Evolutionary conservation across 2,329 filamentous ascomycete species (phyloP).

Genomic region (Biscogniauxia mediterranea): DNA sequence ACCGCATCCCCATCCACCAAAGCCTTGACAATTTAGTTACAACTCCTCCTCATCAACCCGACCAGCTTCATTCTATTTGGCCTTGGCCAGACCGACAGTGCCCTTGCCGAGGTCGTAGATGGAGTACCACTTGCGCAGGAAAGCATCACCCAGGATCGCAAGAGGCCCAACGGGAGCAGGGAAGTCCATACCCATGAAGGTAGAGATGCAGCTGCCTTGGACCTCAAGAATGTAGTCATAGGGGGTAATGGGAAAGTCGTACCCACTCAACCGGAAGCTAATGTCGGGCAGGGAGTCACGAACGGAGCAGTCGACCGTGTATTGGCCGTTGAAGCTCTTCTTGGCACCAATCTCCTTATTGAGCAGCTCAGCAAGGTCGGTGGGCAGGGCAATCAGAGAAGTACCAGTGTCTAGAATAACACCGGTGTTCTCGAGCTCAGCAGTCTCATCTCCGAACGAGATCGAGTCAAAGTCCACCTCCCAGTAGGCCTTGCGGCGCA

Average conservation of each 20-base stretch:
- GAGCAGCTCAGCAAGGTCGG: conserved; percentile 87
- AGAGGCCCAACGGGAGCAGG: conserved; percentile 85
- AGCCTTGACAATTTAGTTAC: conserved; percentile 9
- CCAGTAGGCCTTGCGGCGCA: conserved; percentile 99
- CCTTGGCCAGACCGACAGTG: conserved; percentile 83
- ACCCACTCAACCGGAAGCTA: conserved; percentile 83
- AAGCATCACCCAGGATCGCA: conserved; percentile 88
- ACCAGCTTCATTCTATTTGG: conserved; percentile 52
- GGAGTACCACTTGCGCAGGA: conserved; percentile 86
- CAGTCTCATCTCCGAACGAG: conserved; percentile 79
- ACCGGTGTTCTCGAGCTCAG: conserved; percentile 90
- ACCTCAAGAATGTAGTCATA: conserved; percentile 96
- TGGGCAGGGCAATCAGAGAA: conserved; percentile 92
- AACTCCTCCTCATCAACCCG: conserved; percentile 7
- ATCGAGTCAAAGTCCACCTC: conserved; percentile 96
- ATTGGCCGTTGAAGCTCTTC: conserved; percentile 97
- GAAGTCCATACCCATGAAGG: conserved; percentile 96
- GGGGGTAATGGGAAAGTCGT: conserved; percentile 87
- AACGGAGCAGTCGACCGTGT: conserved; percentile 86
- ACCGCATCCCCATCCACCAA: conserved; percentile 10
- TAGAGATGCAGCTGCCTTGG: conserved; percentile 92
- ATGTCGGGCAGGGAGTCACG: conserved; percentile 83
- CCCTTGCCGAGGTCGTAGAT: conserved; percentile 92
- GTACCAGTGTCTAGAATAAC: conserved; percentile 98
- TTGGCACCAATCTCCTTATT: conserved; percentile 98